These are phyloP conservation scores for Oryza longistaminata DNA, from an alignment of 176 grass and related monocot species.

Conservation along the genomic window DNA sequence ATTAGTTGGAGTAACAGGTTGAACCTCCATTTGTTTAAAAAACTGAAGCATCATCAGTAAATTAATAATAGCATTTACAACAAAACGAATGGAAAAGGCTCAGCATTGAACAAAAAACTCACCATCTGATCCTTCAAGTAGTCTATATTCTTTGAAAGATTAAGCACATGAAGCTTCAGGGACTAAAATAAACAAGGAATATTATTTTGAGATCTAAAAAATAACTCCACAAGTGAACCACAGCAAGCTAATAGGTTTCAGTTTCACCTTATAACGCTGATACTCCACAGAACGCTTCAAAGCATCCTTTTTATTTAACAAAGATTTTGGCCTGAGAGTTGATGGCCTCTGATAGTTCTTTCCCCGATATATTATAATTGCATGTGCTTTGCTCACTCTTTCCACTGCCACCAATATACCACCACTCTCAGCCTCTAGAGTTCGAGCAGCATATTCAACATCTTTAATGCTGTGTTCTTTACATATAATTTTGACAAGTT, in stretches of 20 bases:
- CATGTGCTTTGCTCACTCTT: slow-evolving; percentile 88
- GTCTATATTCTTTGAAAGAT: slow-evolving; percentile 76
- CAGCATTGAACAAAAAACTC: slow-evolving; percentile 26
- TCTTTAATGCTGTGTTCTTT: slow-evolving; percentile 69
- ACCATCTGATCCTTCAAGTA: slow-evolving; percentile 69
- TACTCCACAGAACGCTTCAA: slow-evolving; percentile 72
- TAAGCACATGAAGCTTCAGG: slow-evolving; percentile 91
- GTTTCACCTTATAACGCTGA: slow-evolving; percentile 73
- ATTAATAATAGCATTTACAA: not conserved
- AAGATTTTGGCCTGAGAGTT: slow-evolving; percentile 69
- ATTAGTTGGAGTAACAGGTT: slow-evolving; percentile 14
- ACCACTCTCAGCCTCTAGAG: slow-evolving; percentile 86
- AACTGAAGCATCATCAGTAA: not conserved
- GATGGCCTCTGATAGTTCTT: slow-evolving; percentile 89
- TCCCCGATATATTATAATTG: slow-evolving; percentile 88
- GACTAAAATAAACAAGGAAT: slow-evolving; percentile 55
- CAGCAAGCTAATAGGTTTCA: slow-evolving; percentile 10
- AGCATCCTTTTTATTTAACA: slow-evolving; percentile 77
- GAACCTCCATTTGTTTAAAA: slow-evolving; percentile 27
- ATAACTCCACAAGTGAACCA: not conserved
- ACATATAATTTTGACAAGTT: slow-evolving; percentile 90
- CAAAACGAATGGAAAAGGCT: slow-evolving; percentile 17
- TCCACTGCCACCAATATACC: slow-evolving; percentile 90
- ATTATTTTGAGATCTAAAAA: slow-evolving; percentile 31
- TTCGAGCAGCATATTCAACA: slow-evolving; percentile 63